Evolutionary conservation across 2,329 filamentous ascomycete genomes (phyloP).

Genomic region (Sarocladium oryzae): DNA sequence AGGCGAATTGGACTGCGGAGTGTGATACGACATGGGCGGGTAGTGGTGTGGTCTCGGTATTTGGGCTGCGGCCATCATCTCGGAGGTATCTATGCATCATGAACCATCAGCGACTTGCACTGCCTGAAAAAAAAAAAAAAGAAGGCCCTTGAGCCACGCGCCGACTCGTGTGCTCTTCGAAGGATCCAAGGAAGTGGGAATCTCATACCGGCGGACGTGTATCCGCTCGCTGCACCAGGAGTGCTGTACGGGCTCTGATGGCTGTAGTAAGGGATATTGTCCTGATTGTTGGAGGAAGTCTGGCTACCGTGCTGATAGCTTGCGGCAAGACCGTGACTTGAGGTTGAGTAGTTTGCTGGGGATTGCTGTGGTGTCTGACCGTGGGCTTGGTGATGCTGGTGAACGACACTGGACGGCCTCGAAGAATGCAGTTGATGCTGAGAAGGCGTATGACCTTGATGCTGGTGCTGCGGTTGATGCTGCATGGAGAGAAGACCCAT

Average conservation of each 20-base stretch:
- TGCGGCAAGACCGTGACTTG: constrained; percentile 56
- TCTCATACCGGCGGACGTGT: constrained; percentile 76
- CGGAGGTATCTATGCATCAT: constrained; percentile 46
- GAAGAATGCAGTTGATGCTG: constrained; percentile 60
- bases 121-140: no score
- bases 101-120: constrained; percentile 15
- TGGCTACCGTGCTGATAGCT: constrained; percentile 64
- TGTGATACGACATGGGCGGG: constrained; percentile 86
- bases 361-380: constrained; percentile 51
- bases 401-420: constrained; percentile 65
- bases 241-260: constrained; percentile 80
- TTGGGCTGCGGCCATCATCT: constrained; percentile 60
- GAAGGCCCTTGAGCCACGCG: constrained; percentile 10
- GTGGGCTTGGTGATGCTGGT: constrained; percentile 65
- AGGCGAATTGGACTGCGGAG: constrained; percentile 90
- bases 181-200: neutral
- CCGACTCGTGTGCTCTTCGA: neutral
- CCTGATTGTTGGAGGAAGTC: constrained; percentile 54
- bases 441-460: constrained; percentile 63
- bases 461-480: constrained; percentile 69
- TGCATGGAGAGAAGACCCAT: constrained; percentile 58
- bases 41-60: constrained; percentile 69
- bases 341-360: constrained; percentile 60
- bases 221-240: constrained; percentile 73
- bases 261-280: constrained; percentile 65